Evolutionary conservation across 371 early-diverging fungal genomes (phyloP), one percentile per base, ranked within the genome.

Genomic region (Massospora cicadina): DNA sequence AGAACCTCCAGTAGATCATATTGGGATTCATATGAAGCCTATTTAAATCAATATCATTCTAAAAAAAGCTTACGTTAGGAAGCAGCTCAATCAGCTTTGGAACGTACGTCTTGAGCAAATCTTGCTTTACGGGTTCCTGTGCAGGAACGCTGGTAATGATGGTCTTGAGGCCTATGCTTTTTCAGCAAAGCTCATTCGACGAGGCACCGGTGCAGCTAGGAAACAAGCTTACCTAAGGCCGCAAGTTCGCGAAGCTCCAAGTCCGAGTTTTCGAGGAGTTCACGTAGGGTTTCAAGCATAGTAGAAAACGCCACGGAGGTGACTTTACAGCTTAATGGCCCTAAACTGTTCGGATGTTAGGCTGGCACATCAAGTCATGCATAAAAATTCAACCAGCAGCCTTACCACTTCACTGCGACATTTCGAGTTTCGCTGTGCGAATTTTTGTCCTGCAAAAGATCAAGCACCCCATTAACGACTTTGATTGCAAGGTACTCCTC

Each of bases 1-100:
- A 95, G 75, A 54, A 89, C 81, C 68, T 91, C 91, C 64, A 94
- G 73, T 1, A 85, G 76, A 69, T 94, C 93, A 74, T 89, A 78
- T 69, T 86, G 84, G 65, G 84, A 82, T 65, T 88, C 86, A 60
- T 85, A 81, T 1, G 82, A 71, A 55, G 12, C 33, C 31, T 43
- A 55, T n/a, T 26, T 5, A 21, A 26, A 58, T 63, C 13, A 53
- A 29, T 24, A 63, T 29, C 24, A 60, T 28, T 64, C 24, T 59
- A 33, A 53, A 56, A 33, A 56, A 56, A 66, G 60, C 10, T 56
- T 17, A 58, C 23, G n/a, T 31, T 1, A 62, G 0, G 26, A 30
- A 33, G 65, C 28, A 33, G 55, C 26, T 55, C 59, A 17, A 25
- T 5, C 26, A 33, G 31, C 43, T 55, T 56, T 1, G 55, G 30